Evolutionary conservation across 306 rosid genomes (phyloP), one percentile per base, ranked within the genome.

Genomic region (Vicia faba): DNA sequence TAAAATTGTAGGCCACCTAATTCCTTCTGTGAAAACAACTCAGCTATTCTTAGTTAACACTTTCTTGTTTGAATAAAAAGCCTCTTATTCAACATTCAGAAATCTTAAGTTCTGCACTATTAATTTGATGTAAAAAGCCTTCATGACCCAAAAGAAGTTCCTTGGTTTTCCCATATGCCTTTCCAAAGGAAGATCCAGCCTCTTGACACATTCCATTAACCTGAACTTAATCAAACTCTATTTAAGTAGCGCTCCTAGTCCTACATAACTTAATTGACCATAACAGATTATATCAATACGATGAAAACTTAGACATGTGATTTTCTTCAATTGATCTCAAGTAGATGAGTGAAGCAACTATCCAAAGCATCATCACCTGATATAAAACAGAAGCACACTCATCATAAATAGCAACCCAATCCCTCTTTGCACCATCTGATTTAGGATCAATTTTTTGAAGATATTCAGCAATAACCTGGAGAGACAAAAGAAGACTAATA

Each of bases 381-480:
- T 93, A 93, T 68, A 93, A 79, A 69, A 93, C 99, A 5, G 82
- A 80, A 45, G 99, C 97, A 86, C 99, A 93, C 80, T 93, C 99
- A 69, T 93, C 99, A 75, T 93, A 93, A 74, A 93, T 93, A 75
- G 99, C 96, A 76, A 93, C 99, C 99, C 99, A 93, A 26, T 93
- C 99, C 77, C 99, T 93, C 86, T 93, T 93, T 19, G 99, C 99
- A 79, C 99, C 99, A 67, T 93, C 99, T 35, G 99, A 93, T 81
- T 93, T 93, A 31, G 99, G 99, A 71, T 93, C 99, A 75, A 93
- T 23, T 83, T 93, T 93, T 73, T 93, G 99, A 78, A 93, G 92
- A 75, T 88, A 90, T 82, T 93, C 99, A 51, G 99, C 95, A 73
- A 93, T 93, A 66, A 90, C 97, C 99, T 93, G 88, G 71, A 70